phyloP scores from a whole-genome alignment of 352 stramenopile genomes.

The Phytophthora ohioensis region DNA sequence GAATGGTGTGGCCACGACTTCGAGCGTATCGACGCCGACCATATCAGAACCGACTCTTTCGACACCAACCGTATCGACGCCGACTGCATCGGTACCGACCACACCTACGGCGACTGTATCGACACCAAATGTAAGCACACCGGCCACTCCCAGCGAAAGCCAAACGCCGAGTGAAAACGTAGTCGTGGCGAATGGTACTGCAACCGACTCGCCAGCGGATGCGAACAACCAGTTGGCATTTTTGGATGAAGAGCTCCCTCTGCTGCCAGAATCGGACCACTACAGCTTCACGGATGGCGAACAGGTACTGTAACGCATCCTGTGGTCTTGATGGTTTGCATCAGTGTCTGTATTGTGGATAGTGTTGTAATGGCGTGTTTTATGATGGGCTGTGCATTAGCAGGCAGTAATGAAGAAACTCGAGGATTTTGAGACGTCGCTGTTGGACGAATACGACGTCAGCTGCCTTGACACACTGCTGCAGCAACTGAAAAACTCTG shows the following conservation, averaged over 20 bases:
- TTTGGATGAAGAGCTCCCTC: slow-evolving; percentile 77
- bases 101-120: slow-evolving; percentile 13
- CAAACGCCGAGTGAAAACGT: slow-evolving; percentile 3
- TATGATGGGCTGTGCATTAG: slow-evolving; percentile 49
- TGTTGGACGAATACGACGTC: slow-evolving; percentile 90
- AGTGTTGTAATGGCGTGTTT: slow-evolving; percentile 37
- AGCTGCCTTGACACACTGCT: slow-evolving; percentile 86
- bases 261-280: slow-evolving; percentile 74
- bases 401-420: slow-evolving; percentile 90
- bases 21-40: not conserved
- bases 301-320: slow-evolving; percentile 62
- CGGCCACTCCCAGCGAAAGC: slow-evolving; percentile 7
- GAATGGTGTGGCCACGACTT: slow-evolving; percentile 25
- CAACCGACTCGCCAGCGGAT: slow-evolving; percentile 19
- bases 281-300: slow-evolving; percentile 81
- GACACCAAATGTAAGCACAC: slow-evolving; percentile 10
- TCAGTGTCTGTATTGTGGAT: slow-evolving; percentile 11
- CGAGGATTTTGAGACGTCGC: slow-evolving; percentile 88
- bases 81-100: slow-evolving; percentile 13
- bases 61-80: slow-evolving; percentile 6
- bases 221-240: slow-evolving; percentile 59
- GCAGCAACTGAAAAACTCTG: slow-evolving; percentile 75
- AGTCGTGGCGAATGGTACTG: slow-evolving; percentile 5
- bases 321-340: slow-evolving; percentile 12
- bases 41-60: slow-evolving; percentile 10